Evolutionary conservation across 371 early-diverging fungal species (phyloP).

Genomic region (Funneliformis caledonium): DNA sequence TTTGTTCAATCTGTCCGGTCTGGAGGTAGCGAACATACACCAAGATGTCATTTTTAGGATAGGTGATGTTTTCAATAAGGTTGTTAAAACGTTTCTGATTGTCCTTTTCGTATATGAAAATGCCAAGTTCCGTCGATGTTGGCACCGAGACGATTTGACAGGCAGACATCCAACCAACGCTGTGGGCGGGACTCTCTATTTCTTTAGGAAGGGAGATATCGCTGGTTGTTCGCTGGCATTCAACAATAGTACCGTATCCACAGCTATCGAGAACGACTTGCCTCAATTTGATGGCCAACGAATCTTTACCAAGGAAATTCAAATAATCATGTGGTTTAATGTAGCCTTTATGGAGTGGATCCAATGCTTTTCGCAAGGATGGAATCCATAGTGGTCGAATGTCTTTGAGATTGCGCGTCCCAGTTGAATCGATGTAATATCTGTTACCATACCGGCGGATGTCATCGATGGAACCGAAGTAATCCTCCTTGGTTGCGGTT

Average conservation of each 20-base stretch:
- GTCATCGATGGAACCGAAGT: not conserved
- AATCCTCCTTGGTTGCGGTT: not conserved
- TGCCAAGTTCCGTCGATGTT: constrained; percentile 4
- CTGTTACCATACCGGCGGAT: constrained; percentile 15
- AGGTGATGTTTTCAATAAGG: not conserved
- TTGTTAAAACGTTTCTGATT: not conserved
- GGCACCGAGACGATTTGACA: constrained; percentile 21
- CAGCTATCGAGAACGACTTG: constrained; percentile 22
- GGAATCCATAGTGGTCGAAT: constrained; percentile 11
- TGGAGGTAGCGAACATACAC: constrained; percentile 19
- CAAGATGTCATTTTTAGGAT: constrained; percentile 9
- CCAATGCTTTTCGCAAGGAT: constrained; percentile 9
- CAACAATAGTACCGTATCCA: constrained; percentile 4
- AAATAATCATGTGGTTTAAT: constrained; percentile 31
- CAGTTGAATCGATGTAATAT: constrained; percentile 1
- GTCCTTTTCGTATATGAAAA: not conserved
- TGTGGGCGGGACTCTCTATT: constrained; percentile 14
- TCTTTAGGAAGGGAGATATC: constrained; percentile 8
- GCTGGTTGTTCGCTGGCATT: not conserved
- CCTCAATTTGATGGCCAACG: not conserved
- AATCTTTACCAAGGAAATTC: not conserved
- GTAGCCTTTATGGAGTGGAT: constrained; percentile 14
- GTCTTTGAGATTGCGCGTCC: not conserved
- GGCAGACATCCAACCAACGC: constrained; percentile 18
- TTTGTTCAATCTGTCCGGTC: constrained; percentile 16